A percentile compares a stretch with the other conserved stretches of the same genome.
phyloP scores from a whole-genome alignment of 139 green algal genomes.

The Desmodesmus armatus region DNA sequence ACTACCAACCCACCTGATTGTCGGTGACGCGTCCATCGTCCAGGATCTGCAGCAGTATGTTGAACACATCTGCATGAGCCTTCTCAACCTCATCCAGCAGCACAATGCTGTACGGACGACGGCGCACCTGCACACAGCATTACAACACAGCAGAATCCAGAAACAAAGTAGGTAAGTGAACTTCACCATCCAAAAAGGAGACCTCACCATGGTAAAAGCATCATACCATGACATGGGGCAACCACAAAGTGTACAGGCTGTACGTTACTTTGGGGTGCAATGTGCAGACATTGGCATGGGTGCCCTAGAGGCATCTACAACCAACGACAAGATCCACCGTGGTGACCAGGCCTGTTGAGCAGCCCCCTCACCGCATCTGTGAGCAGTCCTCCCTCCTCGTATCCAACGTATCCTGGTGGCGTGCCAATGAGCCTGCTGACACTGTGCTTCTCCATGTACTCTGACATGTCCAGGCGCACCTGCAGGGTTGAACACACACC shows the following conservation, averaged over 20 bases:
- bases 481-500: conserved; percentile 3
- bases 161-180: too few species aligned
- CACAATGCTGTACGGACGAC: conserved; percentile 88
- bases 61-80: conserved; percentile 99
- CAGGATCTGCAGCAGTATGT: conserved; percentile 96
- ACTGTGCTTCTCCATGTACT: conserved; percentile 97
- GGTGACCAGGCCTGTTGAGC: too few species aligned
- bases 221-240: not conserved
- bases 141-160: not conserved
- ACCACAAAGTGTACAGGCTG: not conserved
- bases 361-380: conserved; percentile 85
- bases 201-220: too few species aligned
- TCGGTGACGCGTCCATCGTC: conserved; percentile 97
- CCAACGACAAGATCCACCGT: not conserved
- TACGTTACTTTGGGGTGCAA: too few species aligned
- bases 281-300: too few species aligned
- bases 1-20: conserved; percentile 67
- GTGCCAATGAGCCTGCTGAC: conserved; percentile 89
- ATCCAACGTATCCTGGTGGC: conserved; percentile 90
- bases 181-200: too few species aligned
- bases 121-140: conserved; percentile 50
- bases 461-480: conserved; percentile 67
- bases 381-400: conserved; percentile 92
- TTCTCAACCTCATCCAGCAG: conserved; percentile 99
- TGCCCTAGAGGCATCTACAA: too few species aligned